Evolutionary conservation across 495 filamentous ascomycete genomes (phyloP), one percentile per base, ranked within the genome.

Genomic region (Penicillium psychrofluorescens): DNA sequence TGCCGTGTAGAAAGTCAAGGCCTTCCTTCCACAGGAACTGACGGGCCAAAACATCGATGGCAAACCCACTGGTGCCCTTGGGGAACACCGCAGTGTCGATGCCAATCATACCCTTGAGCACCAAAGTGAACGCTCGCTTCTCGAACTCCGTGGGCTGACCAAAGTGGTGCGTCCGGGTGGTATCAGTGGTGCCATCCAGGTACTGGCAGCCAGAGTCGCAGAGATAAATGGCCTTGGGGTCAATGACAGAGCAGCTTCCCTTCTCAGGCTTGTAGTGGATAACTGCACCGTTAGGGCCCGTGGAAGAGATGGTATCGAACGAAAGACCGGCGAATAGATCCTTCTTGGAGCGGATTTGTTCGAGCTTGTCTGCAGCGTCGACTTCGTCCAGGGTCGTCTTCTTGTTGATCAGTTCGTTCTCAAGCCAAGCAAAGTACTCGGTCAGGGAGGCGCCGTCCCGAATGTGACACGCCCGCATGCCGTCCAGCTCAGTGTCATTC

Each of bases 131-230:
- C 7, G 94, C 83, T 61, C 88, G 88, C 51, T 78, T 85, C 63
- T 99, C 90, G 55, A 88, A 83, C 11, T 81, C 80, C 1, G 85
- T 89, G 8, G 94, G 94, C 12, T 81, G 70, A 28, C 88, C 85
- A 58, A 97, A 97, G 51, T 99, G 94, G 34, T 95, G 71, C 0
- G 94, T 99, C 11, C 94, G 77, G 5, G 94, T 99, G 6, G 88
- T 91, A 60, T 99, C 94, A 0, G 94, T 99, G 1, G 94, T 99
- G 40, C 94, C 94, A 64, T 99, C 94, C 10, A 84, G 72, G 50
- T 90, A 99, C 63, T 99, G 94, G 14, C 84, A 91, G 22, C 94
- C 94, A 15, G 92, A 97, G 61, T 99, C 94, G 58, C 94, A 99
- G 32, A 99, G 80, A 57, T 97, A 99, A 44, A 99, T 80, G 11